Evolutionary conservation across 108 stramenopile species (phyloP).

Genomic region (Nannochloropsis granulata): DNA sequence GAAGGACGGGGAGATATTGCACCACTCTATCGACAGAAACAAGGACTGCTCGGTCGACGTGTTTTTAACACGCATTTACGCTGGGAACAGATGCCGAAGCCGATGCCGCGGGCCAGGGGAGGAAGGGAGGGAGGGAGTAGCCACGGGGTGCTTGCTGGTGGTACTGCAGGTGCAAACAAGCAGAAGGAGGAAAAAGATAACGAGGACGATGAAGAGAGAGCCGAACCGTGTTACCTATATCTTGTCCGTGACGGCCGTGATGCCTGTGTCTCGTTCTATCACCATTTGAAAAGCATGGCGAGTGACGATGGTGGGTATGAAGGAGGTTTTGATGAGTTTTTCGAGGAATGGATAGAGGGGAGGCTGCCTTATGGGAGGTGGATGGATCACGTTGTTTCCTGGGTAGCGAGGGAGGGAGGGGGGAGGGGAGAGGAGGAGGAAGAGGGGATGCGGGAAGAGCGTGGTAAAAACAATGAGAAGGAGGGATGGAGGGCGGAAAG

Average conservation of each 20-base stretch:
- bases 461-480: background rate
- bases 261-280: background rate
- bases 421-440: background rate
- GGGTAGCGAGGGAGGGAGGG: background rate
- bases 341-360: background rate
- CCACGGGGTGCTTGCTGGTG: no score
- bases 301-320: background rate
- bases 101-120: background rate
- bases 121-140: no score
- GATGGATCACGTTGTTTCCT: background rate
- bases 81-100: background rate
- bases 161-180: no score
- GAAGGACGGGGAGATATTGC: background rate
- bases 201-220: background rate
- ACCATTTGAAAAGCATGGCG: background rate
- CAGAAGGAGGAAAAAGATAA: no score
- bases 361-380: background rate
- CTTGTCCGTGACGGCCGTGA: background rate
- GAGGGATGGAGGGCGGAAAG: background rate
- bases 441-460: background rate
- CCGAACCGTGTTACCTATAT: background rate
- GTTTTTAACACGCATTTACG: background rate
- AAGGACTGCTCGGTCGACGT: background rate
- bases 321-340: background rate
- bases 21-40: background rate